Evolutionary conservation across 2,329 filamentous ascomycete genomes (phyloP), one percentile per base, ranked within the genome.

Genomic region (Trichoderma breve): DNA sequence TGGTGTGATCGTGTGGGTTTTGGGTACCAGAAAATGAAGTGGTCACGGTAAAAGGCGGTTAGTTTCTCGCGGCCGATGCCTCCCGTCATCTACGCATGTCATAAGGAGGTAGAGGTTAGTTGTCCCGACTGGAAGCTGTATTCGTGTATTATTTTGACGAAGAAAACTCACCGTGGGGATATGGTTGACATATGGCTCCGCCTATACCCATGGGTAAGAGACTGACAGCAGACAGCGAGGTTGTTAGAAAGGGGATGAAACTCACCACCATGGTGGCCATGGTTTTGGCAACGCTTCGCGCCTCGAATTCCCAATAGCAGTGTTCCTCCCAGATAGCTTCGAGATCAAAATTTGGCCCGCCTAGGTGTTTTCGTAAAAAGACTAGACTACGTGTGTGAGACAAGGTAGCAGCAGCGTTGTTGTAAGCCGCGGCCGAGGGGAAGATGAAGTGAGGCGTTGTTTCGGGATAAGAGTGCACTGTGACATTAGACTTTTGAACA

Each of bases 281-380:
- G 0, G 92, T 94, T 73, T 88, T 86, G 73, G 88, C 88, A 0
- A 93, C 91, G 8, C 87, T 88, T 24, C 91, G 86, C 71, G 89
- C 87, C 3, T 80, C 88, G 78, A 95, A 94, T 77, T 94, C 91
- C 76, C 86, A 91, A 60, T 85, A 85, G 0, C 90, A 92, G 78
- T 95, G 92, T 80, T 94, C 91, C 8, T 93, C 91, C 92, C 92
- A 95, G 65, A 94, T 90, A 1, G 86, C 86, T 78, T 94, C 92
- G 21, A 94, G 86, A 76, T 94, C 90, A 76, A 94, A 93, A 71
- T 84, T 86, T 0, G 92, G 91, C 0, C 91, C 92, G 2, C 83
- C 83, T 8, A 92, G 80, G 14, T 87, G 81, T n/a, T 85, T 84
- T 77, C 92, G 92, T 12, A 94, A 76, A 74, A 93, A 92, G 0